A percentile compares a stretch with the other conserved stretches of the same genome.
Conservation (phyloP, 495 filamentous ascomycete genomes). For the Pyrenula massariospora region DNA sequence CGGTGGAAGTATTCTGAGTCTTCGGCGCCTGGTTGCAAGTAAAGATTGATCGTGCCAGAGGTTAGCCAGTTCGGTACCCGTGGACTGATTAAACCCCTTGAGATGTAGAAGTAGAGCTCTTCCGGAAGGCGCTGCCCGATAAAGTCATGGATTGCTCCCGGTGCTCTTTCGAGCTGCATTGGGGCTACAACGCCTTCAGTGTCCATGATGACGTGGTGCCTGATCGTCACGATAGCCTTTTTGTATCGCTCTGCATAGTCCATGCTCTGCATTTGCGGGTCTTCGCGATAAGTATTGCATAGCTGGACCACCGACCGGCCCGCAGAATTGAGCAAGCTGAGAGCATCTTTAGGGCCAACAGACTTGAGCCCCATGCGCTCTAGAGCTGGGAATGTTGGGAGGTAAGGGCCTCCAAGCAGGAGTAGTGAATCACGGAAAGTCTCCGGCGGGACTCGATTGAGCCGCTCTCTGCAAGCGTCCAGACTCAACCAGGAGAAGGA, state of each 20-base stretch:
- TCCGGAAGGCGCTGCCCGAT: conserved; percentile 80
- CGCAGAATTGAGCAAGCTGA: conserved; percentile 57
- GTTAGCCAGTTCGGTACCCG: conserved; percentile 72
- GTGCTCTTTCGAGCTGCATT: conserved; percentile 54
- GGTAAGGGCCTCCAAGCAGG: conserved; percentile 71
- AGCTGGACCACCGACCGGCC: conserved; percentile 50
- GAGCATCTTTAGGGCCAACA: conserved; percentile 50
- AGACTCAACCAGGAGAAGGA: conserved; percentile 63
- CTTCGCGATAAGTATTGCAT: conserved; percentile 59
- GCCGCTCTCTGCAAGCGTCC: conserved; percentile 52
- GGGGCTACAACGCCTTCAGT: conserved; percentile 62
- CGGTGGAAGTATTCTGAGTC: conserved; percentile 69
- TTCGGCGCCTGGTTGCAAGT: conserved; percentile 70
- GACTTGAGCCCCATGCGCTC: conserved; percentile 39
- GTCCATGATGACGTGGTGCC: conserved; percentile 75
- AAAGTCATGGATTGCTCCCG: conserved; percentile 76
- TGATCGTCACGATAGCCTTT: conserved; percentile 69
- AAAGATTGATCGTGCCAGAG: conserved; percentile 60
- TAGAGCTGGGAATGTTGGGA: conserved; percentile 66
- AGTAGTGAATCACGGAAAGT: conserved; percentile 75
- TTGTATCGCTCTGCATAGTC: conserved; percentile 77
- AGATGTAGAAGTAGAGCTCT: conserved; percentile 87
- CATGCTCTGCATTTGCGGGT: conserved; percentile 53
- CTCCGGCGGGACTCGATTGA: conserved; percentile 55
- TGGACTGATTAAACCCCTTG: conserved; percentile 66